phyloP scores from a whole-genome alignment of 2,329 filamentous ascomycete genomes.

The Colletotrichum lini region DNA sequence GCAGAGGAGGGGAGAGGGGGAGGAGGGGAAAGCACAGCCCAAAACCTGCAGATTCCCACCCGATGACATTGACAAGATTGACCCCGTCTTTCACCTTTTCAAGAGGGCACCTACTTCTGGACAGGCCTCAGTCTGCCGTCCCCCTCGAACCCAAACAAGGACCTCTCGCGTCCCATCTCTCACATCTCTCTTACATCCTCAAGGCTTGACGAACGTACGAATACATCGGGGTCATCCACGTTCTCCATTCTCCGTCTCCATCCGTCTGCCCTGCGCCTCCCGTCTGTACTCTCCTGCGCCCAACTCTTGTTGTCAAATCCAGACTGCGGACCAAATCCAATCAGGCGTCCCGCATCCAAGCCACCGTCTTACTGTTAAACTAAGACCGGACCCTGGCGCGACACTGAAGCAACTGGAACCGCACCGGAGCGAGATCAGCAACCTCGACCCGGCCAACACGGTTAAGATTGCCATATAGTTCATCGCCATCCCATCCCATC shows the following conservation, averaged over 20 bases:
- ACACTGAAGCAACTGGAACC: constrained; percentile 13
- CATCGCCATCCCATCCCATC: constrained; percentile 32
- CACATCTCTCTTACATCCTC: constrained; percentile 8
- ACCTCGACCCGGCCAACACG: constrained; percentile 29
- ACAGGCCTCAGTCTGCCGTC: background rate
- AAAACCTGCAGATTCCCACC: constrained; percentile 40
- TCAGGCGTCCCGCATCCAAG: constrained; percentile 27
- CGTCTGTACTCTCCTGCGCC: constrained; percentile 4
- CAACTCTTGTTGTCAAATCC: background rate
- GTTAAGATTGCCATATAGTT: constrained; percentile 36
- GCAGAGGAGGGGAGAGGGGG: constrained; percentile 10
- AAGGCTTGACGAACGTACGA: background rate
- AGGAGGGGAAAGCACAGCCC: constrained; percentile 30
- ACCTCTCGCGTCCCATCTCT: background rate
- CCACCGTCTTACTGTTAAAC: constrained; percentile 35
- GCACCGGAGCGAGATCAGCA: constrained; percentile 2
- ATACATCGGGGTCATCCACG: constrained; percentile 6
- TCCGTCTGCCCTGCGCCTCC: constrained; percentile 30
- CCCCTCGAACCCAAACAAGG: background rate
- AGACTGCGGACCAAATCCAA: constrained; percentile 21
- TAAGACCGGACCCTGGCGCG: constrained; percentile 29
- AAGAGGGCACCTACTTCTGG: background rate
- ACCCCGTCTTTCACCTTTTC: background rate
- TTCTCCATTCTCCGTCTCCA: background rate
- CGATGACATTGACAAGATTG: constrained; percentile 21